These are phyloP conservation scores for Aspergillus udagawae DNA, from an alignment of 2,329 filamentous ascomycete genomes.

Conservation along the genomic window DNA sequence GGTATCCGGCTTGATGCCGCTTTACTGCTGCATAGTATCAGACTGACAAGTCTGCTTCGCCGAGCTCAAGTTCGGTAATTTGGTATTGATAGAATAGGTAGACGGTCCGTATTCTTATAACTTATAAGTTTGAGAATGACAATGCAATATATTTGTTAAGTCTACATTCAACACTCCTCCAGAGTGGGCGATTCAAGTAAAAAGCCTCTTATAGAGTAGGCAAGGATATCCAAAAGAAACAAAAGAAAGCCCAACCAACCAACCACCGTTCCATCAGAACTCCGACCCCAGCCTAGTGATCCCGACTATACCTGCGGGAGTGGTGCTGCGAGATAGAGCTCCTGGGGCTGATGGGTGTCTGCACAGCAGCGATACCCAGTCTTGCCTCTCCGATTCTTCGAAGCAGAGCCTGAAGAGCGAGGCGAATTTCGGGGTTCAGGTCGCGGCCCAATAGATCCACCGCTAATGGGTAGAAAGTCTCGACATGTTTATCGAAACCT, in stretches of 20 bases:
- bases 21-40: background rate
- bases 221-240: conserved; percentile 30
- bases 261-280: conserved; percentile 1
- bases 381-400: conserved; percentile 76
- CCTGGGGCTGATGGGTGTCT: conserved; percentile 30
- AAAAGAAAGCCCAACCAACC: conserved; percentile 6
- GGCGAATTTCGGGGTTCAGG: conserved; percentile 71
- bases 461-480: conserved; percentile 79
- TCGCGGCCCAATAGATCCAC: conserved; percentile 82
- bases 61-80: background rate
- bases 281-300: conserved; percentile 10
- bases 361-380: conserved; percentile 44
- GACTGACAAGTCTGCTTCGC: background rate
- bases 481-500: conserved; percentile 75
- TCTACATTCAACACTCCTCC: conserved; percentile 19
- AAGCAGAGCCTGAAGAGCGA: conserved; percentile 72
- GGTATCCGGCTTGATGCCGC: background rate
- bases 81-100: background rate
- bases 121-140: background rate
- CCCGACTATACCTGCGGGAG: conserved; percentile 27
- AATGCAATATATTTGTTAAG: conserved; percentile 9
- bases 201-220: conserved; percentile 17
- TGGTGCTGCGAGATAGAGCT: conserved; percentile 33
- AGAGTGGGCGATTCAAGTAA: conserved; percentile 5
- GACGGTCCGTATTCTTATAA: background rate